These are phyloP conservation scores for Dichotomopilus funicola DNA, from an alignment of 2,329 filamentous ascomycete genomes.

Conservation along the genomic window DNA sequence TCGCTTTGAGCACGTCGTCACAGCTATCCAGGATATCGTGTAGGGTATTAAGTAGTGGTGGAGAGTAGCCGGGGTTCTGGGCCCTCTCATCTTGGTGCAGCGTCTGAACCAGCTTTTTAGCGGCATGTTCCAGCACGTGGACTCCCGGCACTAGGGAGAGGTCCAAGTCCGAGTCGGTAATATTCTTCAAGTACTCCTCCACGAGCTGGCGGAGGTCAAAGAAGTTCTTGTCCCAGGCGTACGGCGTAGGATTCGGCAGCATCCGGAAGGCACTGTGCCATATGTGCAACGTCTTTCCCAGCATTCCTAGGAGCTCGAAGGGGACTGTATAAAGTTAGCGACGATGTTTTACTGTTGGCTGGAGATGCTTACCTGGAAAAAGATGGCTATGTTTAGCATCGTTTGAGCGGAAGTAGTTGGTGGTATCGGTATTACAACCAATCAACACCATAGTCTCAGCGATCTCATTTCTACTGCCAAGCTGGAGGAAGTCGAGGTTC, in stretches of 20 bases:
- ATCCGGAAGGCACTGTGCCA: conserved; percentile 44
- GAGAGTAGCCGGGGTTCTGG: conserved; percentile 24
- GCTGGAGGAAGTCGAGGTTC: conserved; percentile 39
- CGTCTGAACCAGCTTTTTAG: conserved; percentile 4
- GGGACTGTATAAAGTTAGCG: conserved; percentile 35
- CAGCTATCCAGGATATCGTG: conserved; percentile 36
- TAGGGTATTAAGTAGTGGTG: conserved; percentile 34
- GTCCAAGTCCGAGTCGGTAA: conserved; percentile 21
- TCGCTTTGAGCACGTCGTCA: conserved; percentile 35
- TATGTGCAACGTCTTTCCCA: conserved; percentile 45
- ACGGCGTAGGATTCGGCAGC: conserved; percentile 51
- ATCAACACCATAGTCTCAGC: conserved; percentile 46
- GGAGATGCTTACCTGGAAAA: conserved; percentile 38
- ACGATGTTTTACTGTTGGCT: background rate
- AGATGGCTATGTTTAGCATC: conserved; percentile 39
- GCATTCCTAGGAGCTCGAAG: conserved; percentile 53
- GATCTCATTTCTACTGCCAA: conserved; percentile 44
- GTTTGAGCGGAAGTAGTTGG: conserved; percentile 37
- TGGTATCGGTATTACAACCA: conserved; percentile 47
- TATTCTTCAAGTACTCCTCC: conserved; percentile 31
- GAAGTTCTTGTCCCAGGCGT: conserved; percentile 46
- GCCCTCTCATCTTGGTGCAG: conserved; percentile 18
- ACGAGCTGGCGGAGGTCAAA: conserved; percentile 40
- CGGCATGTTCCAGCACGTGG: conserved; percentile 10
- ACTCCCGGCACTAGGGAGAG: conserved; percentile 7